These are phyloP conservation scores for Paraglomus brasilianum DNA, from an alignment of 192 early-diverging fungal genomes.

Conservation along the genomic window DNA sequence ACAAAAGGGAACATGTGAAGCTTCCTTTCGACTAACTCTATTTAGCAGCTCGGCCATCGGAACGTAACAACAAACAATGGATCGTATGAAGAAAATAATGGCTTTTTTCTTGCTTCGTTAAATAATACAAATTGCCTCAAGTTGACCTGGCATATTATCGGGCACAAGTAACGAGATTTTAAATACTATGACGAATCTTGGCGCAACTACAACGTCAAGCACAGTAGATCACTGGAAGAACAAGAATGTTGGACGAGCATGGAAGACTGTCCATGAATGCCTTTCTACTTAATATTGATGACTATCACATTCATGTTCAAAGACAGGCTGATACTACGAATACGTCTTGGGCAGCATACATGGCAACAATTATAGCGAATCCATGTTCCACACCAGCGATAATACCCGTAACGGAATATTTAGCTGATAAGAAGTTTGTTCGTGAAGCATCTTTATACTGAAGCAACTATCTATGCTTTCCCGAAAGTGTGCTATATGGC, in stretches of 20 bases:
- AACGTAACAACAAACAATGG: conserved; percentile 9
- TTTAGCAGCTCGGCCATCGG: conserved; percentile 13
- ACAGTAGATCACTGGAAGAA: too few species aligned
- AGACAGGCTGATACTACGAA: conserved; percentile 5
- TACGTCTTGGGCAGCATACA: conserved; percentile 14
- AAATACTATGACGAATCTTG: too few species aligned
- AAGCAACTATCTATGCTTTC: neutral
- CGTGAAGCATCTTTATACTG: conserved; percentile 9
- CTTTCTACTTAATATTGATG: neutral
- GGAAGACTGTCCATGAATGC: neutral
- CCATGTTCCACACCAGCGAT: neutral
- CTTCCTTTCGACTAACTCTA: conserved; percentile 12
- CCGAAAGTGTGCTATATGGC: conserved; percentile 1
- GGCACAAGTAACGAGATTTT: too few species aligned
- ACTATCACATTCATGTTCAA: conserved; percentile 8
- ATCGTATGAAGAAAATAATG: conserved; percentile 13
- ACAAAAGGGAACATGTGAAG: too few species aligned
- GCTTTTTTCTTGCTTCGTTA: conserved; percentile 8
- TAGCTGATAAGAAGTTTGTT: too few species aligned
- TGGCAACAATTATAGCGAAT: too few species aligned
- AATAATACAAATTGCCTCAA: conserved; percentile 23
- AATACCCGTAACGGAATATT: too few species aligned
- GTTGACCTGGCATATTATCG: too few species aligned
- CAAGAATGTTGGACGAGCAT: neutral
- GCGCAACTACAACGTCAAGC: too few species aligned